Evolutionary conservation across 257 asterid species (phyloP).

Genomic region (Coffea canephora): DNA sequence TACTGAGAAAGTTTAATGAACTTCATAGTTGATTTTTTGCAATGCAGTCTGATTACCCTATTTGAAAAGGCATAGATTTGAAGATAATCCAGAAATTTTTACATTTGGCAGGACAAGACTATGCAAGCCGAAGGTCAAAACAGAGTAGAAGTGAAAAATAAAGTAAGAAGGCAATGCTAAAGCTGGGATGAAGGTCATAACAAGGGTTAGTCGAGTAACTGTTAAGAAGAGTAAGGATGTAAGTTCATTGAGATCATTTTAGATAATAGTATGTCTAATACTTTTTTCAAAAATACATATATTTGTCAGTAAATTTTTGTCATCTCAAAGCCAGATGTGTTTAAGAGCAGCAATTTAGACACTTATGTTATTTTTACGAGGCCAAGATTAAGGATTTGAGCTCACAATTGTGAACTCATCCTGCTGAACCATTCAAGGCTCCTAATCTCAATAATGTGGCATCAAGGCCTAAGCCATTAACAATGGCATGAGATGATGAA

Average conservation of each 20-base stretch:
- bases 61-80: no score
- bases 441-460: slow-evolving; percentile 36
- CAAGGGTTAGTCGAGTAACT: no score
- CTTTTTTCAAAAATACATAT: no score
- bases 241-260: background rate
- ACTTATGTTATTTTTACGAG: slow-evolving; percentile 64
- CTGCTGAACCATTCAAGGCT: slow-evolving; percentile 62
- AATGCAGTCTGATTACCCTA: no score
- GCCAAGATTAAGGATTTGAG: slow-evolving; percentile 67
- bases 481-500: slow-evolving; percentile 52
- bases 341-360: slow-evolving; percentile 69
- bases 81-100: background rate
- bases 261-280: background rate
- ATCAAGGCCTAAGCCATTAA: slow-evolving; percentile 55
- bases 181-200: no score
- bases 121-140: slow-evolving; percentile 54
- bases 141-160: slow-evolving; percentile 44
- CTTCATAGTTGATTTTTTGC: no score
- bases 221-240: no score
- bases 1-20: no score
- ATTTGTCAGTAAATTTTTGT: slow-evolving; percentile 26
- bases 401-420: slow-evolving; percentile 61
- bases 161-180: no score
- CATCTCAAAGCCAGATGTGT: slow-evolving; percentile 68
- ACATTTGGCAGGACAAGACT: slow-evolving; percentile 42